These are phyloP conservation scores for Podaxis mareebaensis DNA, from an alignment of 768 basidiomycete species.

Conservation along the genomic window DNA sequence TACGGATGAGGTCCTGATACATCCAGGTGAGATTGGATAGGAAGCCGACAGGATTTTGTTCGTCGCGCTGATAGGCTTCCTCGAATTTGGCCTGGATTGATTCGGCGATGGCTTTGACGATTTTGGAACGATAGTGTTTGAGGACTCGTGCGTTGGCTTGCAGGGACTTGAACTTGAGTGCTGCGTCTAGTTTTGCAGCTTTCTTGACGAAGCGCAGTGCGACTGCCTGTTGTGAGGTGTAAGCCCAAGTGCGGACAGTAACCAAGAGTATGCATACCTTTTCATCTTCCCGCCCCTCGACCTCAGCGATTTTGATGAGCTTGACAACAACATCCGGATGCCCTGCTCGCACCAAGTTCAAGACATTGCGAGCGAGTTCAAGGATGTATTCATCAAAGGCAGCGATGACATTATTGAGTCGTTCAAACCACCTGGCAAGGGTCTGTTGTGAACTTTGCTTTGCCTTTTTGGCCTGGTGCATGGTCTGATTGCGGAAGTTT, in stretches of 20 bases:
- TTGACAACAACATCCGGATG: conserved; percentile 87
- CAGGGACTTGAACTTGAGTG: conserved; percentile 91
- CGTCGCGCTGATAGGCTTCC: conserved; percentile 59
- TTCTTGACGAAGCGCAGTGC: conserved; percentile 94
- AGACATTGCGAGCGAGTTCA: conserved; percentile 72
- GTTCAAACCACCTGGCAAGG: conserved; percentile 79
- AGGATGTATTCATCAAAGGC: conserved; percentile 87
- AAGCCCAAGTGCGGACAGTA: conserved; percentile 8
- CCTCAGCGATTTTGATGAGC: conserved; percentile 89
- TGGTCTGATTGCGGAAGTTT: conserved; percentile 89
- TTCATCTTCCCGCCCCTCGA: conserved; percentile 92
- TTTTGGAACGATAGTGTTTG: conserved; percentile 93
- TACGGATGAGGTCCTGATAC: conserved; percentile 92
- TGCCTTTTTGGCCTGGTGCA: conserved; percentile 90
- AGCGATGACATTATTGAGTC: conserved; percentile 74
- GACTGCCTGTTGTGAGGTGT: conserved; percentile 60
- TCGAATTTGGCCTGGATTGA: conserved; percentile 76
- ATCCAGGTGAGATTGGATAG: conserved; percentile 84
- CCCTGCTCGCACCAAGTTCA: conserved; percentile 78
- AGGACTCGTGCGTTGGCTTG: conserved; percentile 90
- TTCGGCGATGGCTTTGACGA: conserved; percentile 76
- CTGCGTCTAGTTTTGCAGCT: conserved; percentile 88
- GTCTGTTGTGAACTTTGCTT: conserved; percentile 66
- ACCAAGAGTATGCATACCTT: conserved; percentile 53
- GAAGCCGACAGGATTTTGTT: conserved; percentile 69